These are phyloP conservation scores for Dinochytrium kinnereticum DNA, from an alignment of 371 early-diverging fungal species.

Conservation along the genomic window DNA sequence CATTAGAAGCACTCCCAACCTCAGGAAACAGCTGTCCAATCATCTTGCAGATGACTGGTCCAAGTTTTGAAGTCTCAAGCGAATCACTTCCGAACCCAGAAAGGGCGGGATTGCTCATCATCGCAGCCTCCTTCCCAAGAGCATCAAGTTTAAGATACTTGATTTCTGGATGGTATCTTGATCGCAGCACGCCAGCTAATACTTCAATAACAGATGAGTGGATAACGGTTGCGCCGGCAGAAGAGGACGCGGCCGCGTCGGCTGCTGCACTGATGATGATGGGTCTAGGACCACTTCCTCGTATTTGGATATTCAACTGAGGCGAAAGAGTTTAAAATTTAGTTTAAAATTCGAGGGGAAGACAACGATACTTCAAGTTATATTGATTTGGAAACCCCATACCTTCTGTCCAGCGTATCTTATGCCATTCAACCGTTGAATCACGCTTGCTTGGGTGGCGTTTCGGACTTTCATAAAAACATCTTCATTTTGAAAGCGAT, in stretches of 20 bases:
- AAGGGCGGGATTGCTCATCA: constrained; percentile 52
- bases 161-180: constrained; percentile 54
- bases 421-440: constrained; percentile 22
- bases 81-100: constrained; percentile 54
- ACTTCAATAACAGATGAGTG: too few relatives aligned
- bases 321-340: too few relatives aligned
- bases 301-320: too few relatives aligned
- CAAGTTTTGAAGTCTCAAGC: constrained; percentile 55
- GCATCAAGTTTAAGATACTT: constrained; percentile 58
- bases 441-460: constrained; percentile 14
- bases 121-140: constrained; percentile 57
- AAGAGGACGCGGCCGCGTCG: too few relatives aligned
- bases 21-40: constrained; percentile 65
- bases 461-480: constrained; percentile 16
- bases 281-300: too few relatives aligned
- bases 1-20: constrained; percentile 26
- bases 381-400: too few relatives aligned
- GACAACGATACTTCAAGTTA: too few relatives aligned
- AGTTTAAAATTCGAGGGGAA: too few relatives aligned
- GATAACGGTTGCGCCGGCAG: too few relatives aligned
- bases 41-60: constrained; percentile 69
- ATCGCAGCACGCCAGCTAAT: constrained; percentile 42
- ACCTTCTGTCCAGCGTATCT: constrained; percentile 30
- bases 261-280: too few relatives aligned
- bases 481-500: constrained; percentile 21